phyloP scores from a whole-genome alignment of 257 asterid species.

The Nicotiana benthamiana region DNA sequence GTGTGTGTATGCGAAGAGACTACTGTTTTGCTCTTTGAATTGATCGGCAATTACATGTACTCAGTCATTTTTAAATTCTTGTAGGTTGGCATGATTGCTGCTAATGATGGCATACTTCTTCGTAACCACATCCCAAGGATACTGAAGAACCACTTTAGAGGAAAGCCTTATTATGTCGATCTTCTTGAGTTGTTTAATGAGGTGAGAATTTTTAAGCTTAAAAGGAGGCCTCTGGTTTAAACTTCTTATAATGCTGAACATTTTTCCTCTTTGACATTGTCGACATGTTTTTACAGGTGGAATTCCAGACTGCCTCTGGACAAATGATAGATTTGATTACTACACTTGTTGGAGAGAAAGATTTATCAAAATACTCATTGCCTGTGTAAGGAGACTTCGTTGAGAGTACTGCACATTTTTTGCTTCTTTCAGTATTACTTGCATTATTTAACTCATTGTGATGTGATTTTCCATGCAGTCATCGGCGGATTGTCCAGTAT shows the following conservation, averaged over 20 bases:
- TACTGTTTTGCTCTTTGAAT: conserved; percentile 3
- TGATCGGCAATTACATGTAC: conserved; percentile 6
- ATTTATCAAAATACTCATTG: conserved; percentile 77
- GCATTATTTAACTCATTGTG: background rate
- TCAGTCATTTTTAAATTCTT: background rate
- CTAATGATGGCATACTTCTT: conserved; percentile 76
- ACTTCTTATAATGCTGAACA: background rate
- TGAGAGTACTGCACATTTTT: background rate
- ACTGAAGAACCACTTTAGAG: conserved; percentile 81
- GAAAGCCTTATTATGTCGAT: conserved; percentile 77
- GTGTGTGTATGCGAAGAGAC: conserved; percentile 28
- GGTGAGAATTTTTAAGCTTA: conserved; percentile 25
- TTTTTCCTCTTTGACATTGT: background rate
- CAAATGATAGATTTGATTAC: conserved; percentile 96
- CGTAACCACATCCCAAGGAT: conserved; percentile 91
- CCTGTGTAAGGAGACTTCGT: conserved; percentile 50
- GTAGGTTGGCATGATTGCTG: conserved; percentile 90
- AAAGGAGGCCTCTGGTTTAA: background rate
- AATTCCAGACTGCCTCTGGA: conserved; percentile 65
- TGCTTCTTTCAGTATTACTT: background rate
- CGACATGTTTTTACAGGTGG: conserved; percentile 23
- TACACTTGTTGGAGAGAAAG: conserved; percentile 79
- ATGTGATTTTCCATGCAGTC: conserved; percentile 45
- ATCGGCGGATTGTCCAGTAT: conserved; percentile 85
- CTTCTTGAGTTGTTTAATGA: conserved; percentile 84